Conservation (phyloP, 495 filamentous ascomycete species). For the Penicillium samsonianum region DNA sequence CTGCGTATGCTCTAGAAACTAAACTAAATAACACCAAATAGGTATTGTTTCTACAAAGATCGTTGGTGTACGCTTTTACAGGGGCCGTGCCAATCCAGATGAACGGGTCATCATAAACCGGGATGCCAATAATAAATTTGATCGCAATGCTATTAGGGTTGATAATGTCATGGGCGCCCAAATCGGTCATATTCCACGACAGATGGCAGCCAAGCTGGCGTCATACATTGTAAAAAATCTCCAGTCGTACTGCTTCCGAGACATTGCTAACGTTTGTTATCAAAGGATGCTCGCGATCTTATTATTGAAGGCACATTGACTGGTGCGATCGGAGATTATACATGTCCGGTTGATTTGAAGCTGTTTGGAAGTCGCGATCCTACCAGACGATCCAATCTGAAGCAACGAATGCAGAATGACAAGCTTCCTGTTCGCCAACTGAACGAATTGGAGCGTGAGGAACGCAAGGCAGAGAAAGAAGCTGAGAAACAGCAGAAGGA, state of each 20-base stretch:
- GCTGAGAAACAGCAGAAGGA: conserved; percentile 49
- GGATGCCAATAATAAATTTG: conserved; percentile 73
- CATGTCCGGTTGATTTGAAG: conserved; percentile 68
- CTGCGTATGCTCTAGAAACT: too few species aligned
- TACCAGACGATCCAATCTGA: conserved; percentile 49
- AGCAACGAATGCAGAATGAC: conserved; percentile 62
- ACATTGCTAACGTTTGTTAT: conserved; percentile 31
- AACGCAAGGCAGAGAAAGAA: conserved; percentile 31
- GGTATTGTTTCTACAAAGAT: conserved; percentile 60
- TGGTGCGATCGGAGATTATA: conserved; percentile 61
- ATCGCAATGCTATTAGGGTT: conserved; percentile 76
- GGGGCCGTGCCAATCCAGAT: conserved; percentile 65
- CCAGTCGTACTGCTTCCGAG: background rate
- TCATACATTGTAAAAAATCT: conserved; percentile 61
- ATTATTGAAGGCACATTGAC: conserved; percentile 66
- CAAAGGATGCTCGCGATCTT: conserved; percentile 50
- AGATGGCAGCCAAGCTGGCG: conserved; percentile 67
- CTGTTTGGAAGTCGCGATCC: conserved; percentile 67
- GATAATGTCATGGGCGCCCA: conserved; percentile 77
- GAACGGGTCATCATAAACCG: conserved; percentile 70
- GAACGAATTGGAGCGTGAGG: conserved; percentile 37
- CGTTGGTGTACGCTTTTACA: conserved; percentile 81
- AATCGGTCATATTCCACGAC: conserved; percentile 76
- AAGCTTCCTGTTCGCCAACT: conserved; percentile 53
- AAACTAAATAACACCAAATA: conserved; percentile 21